Percentiles rank a stretch among this genome's conserved stretches.
Conservation (phyloP, 805 yeast species). For the Candida berthetii region DNA sequence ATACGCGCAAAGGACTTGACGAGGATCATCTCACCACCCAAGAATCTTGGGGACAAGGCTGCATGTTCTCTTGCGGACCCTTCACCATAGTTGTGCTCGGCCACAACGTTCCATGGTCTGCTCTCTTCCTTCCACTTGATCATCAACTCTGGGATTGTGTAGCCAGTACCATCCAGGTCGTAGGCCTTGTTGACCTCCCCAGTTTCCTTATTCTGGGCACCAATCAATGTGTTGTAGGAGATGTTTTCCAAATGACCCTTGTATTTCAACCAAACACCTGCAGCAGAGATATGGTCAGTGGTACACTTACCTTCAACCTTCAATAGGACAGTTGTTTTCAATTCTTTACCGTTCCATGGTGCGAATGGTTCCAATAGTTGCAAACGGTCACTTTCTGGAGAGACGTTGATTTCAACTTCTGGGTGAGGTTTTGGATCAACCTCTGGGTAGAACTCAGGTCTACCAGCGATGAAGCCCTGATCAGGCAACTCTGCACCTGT, state of each 20-base stretch:
- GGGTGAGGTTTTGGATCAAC: constrained; percentile 60
- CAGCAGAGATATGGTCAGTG: constrained; percentile 97
- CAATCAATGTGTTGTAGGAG: constrained; percentile 90
- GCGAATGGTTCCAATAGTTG: constrained; percentile 86
- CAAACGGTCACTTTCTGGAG: constrained; percentile 86
- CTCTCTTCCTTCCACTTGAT: constrained; percentile 84
- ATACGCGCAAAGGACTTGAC: constrained; percentile 97
- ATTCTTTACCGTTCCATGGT: constrained; percentile 83
- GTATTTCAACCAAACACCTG: constrained; percentile 98
- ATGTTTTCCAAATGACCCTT: constrained; percentile 97
- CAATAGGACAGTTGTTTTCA: constrained; percentile 66
- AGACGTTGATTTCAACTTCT: constrained; percentile 56
- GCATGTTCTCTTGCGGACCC: constrained; percentile 99
- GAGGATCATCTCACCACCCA: constrained; percentile 84
- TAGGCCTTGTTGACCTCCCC: constrained; percentile 91
- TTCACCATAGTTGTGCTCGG: constrained; percentile 98
- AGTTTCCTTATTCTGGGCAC: constrained; percentile 95
- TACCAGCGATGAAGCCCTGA: constrained; percentile 70
- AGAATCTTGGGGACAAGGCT: constrained; percentile 89
- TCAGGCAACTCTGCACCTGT: constrained; percentile 80
- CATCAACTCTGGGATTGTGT: constrained; percentile 94
- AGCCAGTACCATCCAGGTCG: constrained; percentile 74
- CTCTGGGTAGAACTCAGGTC: constrained; percentile 70
- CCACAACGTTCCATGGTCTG: constrained; percentile 91
- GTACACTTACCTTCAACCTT: constrained; percentile 98